phyloP scores from a whole-genome alignment of 2,329 filamentous ascomycete genomes.

The Remersonia thermophila region DNA sequence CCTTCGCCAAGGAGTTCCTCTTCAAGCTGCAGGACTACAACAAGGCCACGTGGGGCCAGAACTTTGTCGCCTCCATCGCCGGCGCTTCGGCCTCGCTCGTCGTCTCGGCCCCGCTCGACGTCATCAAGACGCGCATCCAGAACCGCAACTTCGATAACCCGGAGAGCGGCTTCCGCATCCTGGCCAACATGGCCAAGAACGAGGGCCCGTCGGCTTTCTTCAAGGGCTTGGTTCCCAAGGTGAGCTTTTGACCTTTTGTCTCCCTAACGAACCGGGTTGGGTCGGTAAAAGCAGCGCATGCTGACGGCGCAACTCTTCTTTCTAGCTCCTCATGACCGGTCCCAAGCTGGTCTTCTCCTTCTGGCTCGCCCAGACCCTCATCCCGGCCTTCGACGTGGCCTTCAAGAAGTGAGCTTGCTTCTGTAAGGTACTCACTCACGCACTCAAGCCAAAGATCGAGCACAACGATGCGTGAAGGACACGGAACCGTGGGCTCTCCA shows the following conservation, averaged over 20 bases:
- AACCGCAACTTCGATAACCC: constrained; percentile 98
- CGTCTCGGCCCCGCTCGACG: constrained; percentile 90
- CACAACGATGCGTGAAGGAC: too few relatives aligned
- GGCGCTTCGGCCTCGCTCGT: constrained; percentile 91
- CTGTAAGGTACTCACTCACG: too few relatives aligned
- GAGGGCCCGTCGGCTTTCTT: constrained; percentile 85
- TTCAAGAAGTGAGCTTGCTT: constrained; percentile 19
- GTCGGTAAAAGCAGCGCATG: background rate
- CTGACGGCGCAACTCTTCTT: constrained; percentile 4
- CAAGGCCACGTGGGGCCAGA: constrained; percentile 84
- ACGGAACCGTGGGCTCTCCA: too few relatives aligned
- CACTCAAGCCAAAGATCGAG: too few relatives aligned
- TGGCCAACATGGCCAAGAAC: constrained; percentile 84
- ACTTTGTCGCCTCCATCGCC: constrained; percentile 92
- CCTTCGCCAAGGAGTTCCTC: constrained; percentile 93
- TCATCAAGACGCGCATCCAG: constrained; percentile 97
- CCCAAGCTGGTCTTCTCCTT: constrained; percentile 99
- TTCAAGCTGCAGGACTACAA: constrained; percentile 91
- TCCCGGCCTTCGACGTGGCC: constrained; percentile 67
- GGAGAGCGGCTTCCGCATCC: constrained; percentile 82
- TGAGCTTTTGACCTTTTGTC: constrained; percentile 19
- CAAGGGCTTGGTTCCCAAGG: constrained; percentile 92
- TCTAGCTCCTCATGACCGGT: constrained; percentile 89
- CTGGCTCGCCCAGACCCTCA: constrained; percentile 97
- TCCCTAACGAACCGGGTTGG: too few relatives aligned